Conservation (phyloP, 2,329 filamentous ascomycete genomes). For the Phaeosphaeriaceae sp. region DNA sequence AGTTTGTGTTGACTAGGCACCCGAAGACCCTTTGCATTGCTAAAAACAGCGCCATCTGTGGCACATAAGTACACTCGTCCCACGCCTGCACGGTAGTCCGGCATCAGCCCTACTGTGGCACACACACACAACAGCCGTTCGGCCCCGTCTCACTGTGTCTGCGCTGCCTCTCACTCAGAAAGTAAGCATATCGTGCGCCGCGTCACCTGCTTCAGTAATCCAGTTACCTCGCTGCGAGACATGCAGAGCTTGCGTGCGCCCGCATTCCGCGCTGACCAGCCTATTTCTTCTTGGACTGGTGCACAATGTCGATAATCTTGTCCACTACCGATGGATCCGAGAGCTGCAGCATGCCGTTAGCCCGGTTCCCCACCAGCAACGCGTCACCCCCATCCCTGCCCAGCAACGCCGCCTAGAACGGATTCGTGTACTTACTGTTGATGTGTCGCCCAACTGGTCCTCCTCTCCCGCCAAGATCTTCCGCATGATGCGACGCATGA, state of each 20-base stretch:
- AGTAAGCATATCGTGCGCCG: neutral
- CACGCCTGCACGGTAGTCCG: constrained; percentile 2
- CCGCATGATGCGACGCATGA: constrained; percentile 94
- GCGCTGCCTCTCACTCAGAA: neutral
- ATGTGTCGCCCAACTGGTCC: constrained; percentile 92
- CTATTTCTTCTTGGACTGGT: constrained; percentile 62
- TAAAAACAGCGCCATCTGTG: constrained; percentile 3
- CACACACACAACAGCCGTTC: neutral
- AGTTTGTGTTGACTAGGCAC: neutral
- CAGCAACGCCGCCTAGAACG: constrained; percentile 10
- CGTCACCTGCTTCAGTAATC: neutral
- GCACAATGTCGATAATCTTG: constrained; percentile 85
- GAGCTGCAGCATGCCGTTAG: constrained; percentile 62
- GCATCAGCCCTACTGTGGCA: constrained; percentile 8
- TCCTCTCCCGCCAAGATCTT: constrained; percentile 98
- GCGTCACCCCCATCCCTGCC: constrained; percentile 34
- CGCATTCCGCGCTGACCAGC: constrained; percentile 5
- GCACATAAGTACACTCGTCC: neutral
- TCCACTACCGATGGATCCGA: constrained; percentile 89
- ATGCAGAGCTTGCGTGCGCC: neutral
- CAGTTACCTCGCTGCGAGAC: neutral
- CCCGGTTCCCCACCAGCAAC: constrained; percentile 26
- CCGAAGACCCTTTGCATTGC: neutral
- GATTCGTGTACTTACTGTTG: constrained; percentile 70
- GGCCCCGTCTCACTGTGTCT: neutral